Conservation (phyloP, 495 filamentous ascomycete species). For the Lasiosphaeria ovina region DNA sequence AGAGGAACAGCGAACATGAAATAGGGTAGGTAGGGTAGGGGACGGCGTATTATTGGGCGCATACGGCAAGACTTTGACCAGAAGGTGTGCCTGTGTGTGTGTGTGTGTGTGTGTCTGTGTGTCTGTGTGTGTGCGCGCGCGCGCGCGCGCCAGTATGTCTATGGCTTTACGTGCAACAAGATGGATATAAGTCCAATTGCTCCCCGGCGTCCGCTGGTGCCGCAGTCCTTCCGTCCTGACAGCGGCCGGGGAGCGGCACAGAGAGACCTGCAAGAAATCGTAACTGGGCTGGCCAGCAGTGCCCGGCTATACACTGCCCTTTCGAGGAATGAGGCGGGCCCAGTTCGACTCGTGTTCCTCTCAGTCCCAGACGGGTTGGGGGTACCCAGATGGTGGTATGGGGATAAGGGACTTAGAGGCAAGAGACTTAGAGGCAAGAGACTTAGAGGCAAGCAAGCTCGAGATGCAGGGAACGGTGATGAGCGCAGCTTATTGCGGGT, state of each 20-base stretch:
- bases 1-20: not conserved
- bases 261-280: not conserved
- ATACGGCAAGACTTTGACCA: not conserved
- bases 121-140: not conserved
- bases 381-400: too few relatives aligned
- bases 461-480: constrained; percentile 6
- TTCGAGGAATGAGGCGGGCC: too few relatives aligned
- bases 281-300: not conserved
- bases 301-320: not conserved
- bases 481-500: constrained; percentile 8
- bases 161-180: not conserved
- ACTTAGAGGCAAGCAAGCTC: not conserved
- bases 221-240: constrained; percentile 2
- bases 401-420: too few relatives aligned
- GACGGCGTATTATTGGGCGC: not conserved
- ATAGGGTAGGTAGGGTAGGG: too few relatives aligned
- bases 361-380: too few relatives aligned
- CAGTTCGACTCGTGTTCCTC: too few relatives aligned
- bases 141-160: not conserved
- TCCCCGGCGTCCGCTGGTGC: not conserved
- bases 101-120: not conserved
- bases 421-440: not conserved
- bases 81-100: not conserved
- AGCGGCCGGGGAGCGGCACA: not conserved
- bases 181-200: not conserved